Evolutionary conservation across 129 eudicot genomes (phyloP).

Genomic region (Pulicaria dysenterica): DNA sequence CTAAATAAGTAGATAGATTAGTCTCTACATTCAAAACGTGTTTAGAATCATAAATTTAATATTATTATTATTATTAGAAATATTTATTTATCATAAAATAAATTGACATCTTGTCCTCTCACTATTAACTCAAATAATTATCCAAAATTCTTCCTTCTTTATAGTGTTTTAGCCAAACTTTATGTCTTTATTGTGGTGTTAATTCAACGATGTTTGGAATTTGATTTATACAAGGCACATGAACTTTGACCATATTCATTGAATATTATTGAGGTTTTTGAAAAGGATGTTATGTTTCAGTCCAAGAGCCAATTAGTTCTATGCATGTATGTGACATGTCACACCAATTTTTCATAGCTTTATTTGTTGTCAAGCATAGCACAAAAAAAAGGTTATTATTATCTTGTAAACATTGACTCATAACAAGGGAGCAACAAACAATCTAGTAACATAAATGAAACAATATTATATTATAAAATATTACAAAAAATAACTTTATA

Average conservation of each 20-base stretch:
- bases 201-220: not conserved
- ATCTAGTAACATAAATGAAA: not conserved
- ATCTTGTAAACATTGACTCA: not conserved
- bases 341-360: not conserved
- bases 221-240: not conserved
- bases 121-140: not conserved
- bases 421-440: not conserved
- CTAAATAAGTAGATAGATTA: not conserved
- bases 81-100: not conserved
- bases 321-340: not conserved
- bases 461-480: not conserved
- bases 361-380: not conserved
- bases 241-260: slow-evolving; percentile 24
- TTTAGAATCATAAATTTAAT: not conserved
- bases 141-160: not conserved
- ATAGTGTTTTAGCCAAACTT: slow-evolving; percentile 19
- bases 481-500: not conserved
- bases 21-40: not conserved
- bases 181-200: not conserved
- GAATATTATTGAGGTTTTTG: not conserved
- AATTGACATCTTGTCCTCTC: not conserved
- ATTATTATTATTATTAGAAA: not conserved
- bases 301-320: not conserved
- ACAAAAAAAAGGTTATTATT: not conserved
- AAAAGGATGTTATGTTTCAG: not conserved